Base-by-base conservation (phyloP, 2,329 filamentous ascomycete species). In the Paecilomyces fulvus region DNA sequence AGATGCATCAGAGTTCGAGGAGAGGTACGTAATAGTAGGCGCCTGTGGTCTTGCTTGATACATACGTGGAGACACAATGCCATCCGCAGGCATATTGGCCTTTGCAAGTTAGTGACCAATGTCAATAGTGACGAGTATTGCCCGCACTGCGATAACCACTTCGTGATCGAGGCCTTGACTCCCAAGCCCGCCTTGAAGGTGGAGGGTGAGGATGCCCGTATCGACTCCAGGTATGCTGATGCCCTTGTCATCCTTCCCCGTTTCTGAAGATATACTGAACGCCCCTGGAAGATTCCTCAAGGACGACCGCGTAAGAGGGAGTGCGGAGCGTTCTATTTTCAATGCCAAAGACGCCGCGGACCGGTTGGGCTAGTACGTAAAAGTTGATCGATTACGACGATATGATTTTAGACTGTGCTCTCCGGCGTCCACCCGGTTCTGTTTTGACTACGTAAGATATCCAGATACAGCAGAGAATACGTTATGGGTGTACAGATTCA, bases 121-220 rank as follows among this genome's bases (percentile, higher is more conserved):
- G 43, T 37, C 43, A 54, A 28, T 52, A 83, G 89, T 71, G 94
- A 99, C 77, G 95, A 99, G 73, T 99, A 95, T 80, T 99, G 94
- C 79, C 95, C 94, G 21, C 90, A 96, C 77, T 99, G 94, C 79
- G 94, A 99, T 72, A 99, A 99, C 77, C 95, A 99, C 75, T 99
- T 92, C 70, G 88, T 99, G 43, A 80, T 99, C 61, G 92, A 97
- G 3, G 95, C 94, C 53, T 75, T 88, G 64, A 89, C 87, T 3
- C 90, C 94, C 21, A 89, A 95, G 75, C 83, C 92, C 9, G 83
- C 88, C 33, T 76, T 99, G 53, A 84, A 92, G 63, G 83, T 99
- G 53, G 94, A 99, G 77, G 89, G 92, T 59, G 92, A 95, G 60
- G 95, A 99, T 75, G 86, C 86, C 2, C 81, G 94, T 58, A 82